These are phyloP conservation scores for Pneumocystis jirovecii DNA, from an alignment of 1,139 yeast genomes.

Conservation along the genomic window DNA sequence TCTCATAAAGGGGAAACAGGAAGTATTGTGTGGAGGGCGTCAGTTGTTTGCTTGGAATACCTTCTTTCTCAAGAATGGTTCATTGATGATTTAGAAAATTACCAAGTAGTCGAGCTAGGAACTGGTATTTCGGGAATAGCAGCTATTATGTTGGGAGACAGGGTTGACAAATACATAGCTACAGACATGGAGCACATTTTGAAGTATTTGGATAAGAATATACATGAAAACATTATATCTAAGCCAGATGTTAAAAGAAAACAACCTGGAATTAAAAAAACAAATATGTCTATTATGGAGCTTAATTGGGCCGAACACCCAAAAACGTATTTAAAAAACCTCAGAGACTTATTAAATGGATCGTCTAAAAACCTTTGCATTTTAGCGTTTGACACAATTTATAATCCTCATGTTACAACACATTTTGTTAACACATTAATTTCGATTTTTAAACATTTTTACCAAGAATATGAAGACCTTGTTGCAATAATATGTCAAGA, in stretches of 20 bases:
- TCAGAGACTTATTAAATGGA: neutral
- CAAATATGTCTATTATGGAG: neutral
- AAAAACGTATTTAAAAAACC: neutral
- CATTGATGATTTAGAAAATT: neutral
- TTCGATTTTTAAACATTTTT: neutral
- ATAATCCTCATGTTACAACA: neutral
- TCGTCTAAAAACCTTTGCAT: neutral
- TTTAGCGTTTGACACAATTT: neutral
- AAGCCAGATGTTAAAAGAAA: neutral
- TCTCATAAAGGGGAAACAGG: neutral
- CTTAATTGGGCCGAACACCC: neutral
- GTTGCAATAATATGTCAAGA: neutral
- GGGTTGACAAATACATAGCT: neutral
- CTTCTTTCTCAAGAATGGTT: neutral
- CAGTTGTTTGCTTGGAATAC: neutral
- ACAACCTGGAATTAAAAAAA: neutral
- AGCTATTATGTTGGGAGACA: neutral
- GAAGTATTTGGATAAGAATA: neutral
- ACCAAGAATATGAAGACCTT: neutral
- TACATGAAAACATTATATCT: neutral
- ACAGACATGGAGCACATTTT: neutral
- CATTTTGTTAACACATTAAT: neutral
- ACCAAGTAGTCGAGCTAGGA: neutral
- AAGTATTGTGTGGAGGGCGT: neutral
- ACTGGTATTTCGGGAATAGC: neutral